Conservation (phyloP, 805 yeast species). For the Sugiyamaella qingdaonensis region DNA sequence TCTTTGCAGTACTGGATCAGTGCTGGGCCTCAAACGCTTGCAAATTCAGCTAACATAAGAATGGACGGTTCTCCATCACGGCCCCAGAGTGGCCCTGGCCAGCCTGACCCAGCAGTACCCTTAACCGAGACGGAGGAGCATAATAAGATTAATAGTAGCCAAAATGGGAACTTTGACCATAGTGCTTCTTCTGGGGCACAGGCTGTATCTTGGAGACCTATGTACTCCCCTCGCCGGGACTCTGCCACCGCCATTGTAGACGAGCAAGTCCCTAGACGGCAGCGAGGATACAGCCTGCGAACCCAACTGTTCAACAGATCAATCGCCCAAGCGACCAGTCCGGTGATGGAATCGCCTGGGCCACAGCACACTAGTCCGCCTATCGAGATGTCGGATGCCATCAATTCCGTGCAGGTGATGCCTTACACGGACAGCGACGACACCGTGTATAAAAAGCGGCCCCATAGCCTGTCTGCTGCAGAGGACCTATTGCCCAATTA, state of each 20-base stretch:
- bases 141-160: slow-evolving; percentile 3
- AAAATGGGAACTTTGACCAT: slow-evolving; percentile 2
- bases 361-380: slow-evolving; percentile 22
- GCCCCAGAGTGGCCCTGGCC: not conserved
- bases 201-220: too few species aligned
- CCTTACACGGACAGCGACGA: slow-evolving; percentile 18
- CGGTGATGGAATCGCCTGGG: not conserved
- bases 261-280: slow-evolving; percentile 5
- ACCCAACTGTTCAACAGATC: slow-evolving; percentile 56
- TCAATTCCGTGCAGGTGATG: not conserved
- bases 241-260: not conserved
- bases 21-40: too few species aligned
- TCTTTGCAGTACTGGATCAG: too few species aligned
- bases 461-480: slow-evolving; percentile 9
- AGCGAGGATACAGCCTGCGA: slow-evolving; percentile 60
- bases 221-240: not conserved
- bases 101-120: not conserved
- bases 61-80: slow-evolving; percentile 2
- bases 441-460: slow-evolving; percentile 16
- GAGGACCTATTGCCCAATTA: slow-evolving; percentile 24
- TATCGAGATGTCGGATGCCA: slow-evolving; percentile 30
- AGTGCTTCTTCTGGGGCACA: not conserved
- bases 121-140: not conserved
- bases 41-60: not conserved
- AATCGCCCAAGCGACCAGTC: slow-evolving; percentile 14